Percentiles rank a stretch among this genome's conserved stretches.
Conservation (phyloP, 345 rosid genomes). For the Sonneratia alba region DNA sequence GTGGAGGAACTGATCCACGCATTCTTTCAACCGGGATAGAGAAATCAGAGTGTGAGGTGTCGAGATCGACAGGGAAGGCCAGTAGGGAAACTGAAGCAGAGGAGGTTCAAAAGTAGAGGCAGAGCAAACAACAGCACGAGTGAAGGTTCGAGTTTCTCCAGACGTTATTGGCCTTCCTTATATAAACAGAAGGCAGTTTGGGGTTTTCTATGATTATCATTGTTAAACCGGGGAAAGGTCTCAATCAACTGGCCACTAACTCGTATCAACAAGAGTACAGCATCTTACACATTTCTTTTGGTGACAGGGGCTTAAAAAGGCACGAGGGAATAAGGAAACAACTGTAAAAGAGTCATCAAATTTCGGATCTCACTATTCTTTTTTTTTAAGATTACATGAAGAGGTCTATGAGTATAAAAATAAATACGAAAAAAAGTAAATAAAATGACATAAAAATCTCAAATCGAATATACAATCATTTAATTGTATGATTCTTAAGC, state of each 20-base stretch:
- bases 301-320: no score
- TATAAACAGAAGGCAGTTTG: background rate
- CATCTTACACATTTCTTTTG: no score
- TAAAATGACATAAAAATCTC: no score
- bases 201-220: background rate
- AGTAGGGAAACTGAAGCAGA: background rate
- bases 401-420: no score
- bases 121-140: background rate
- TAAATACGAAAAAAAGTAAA: no score
- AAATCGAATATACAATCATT: no score
- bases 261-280: background rate
- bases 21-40: background rate
- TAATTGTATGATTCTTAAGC: no score
- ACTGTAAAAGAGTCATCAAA: no score
- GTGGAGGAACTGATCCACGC: constrained; percentile 6
- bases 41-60: no score
- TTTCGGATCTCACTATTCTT: no score
- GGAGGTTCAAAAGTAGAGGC: background rate
- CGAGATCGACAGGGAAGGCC: background rate
- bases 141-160: background rate
- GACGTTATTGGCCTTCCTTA: background rate
- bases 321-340: background rate
- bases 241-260: background rate
- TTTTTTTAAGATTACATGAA: no score
- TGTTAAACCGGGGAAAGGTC: background rate